Evolutionary conservation across 164 flowering plant genomes (phyloP), one percentile per base, ranked within the genome.

Genomic region (Macadamia tetraphylla): DNA sequence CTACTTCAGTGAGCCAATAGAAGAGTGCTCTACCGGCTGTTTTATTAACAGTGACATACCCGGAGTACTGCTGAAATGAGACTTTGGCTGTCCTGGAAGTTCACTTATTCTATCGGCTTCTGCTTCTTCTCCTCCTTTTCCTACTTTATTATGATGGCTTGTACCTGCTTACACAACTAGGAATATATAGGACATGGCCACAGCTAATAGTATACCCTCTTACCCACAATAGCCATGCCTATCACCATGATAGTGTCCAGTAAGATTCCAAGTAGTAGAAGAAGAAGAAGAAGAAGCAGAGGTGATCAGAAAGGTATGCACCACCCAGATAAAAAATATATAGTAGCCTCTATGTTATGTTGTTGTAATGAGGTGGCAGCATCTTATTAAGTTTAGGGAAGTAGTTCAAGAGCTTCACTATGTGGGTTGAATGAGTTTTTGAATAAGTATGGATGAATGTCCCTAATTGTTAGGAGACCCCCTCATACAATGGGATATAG

Each of bases 1-100:
- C 71, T 17, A 92, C 86, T 68, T 91, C 94, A 69, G 88, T 83
- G 51, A 91, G 88, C 94, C 94, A 91, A 74, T 91, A 91, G 53
- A 91, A 91, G 62, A 91, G 88, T 48, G 94, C 88, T 72, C 97
- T 76, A 0, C 90, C 94, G 13, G 81, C 82, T 13, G 7, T 73
- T 6, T 75, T 52, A 62, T 85, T 78, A 1, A 91, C 97, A 18
- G 92, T 85, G 31, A 91, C 91, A 75, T 89, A 89, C 6, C 95
- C 95, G 3, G 95, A 87, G 73, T 82, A 89, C 69, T 89, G 95
- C 68, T 76, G 74, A 62, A 89, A 89, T 1, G 79, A 60, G 48
- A 87, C 91, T 62, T 80, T 73, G 94, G 94, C 70, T 89, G 94
- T 7, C 91, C 91, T 0, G 94, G 94, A 58, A 89, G 90, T 59